These are phyloP conservation scores for Yamadazyma diospyri DNA, from an alignment of 1,139 yeast species.

Conservation along the genomic window DNA sequence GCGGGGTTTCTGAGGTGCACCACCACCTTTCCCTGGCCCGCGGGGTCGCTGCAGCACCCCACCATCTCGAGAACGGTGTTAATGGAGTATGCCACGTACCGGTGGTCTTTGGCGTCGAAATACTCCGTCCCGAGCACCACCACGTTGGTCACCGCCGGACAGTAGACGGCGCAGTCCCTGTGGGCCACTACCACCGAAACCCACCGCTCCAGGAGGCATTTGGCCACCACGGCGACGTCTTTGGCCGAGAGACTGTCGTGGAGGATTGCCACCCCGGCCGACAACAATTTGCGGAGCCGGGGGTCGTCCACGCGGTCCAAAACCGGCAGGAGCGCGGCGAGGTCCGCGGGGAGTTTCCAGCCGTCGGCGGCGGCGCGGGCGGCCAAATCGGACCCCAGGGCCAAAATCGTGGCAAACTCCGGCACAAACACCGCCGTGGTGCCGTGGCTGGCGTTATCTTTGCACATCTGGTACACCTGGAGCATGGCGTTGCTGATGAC, in stretches of 20 bases:
- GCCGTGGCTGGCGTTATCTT: slow-evolving; percentile 20
- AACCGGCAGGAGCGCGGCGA: slow-evolving; percentile 37
- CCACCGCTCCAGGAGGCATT: slow-evolving; percentile 46
- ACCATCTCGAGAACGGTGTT: slow-evolving; percentile 70
- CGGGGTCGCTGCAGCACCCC: slow-evolving; percentile 48
- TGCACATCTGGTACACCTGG: slow-evolving; percentile 40
- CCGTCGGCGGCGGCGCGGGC: slow-evolving; percentile 31
- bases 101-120: slow-evolving; percentile 71
- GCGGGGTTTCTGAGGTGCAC: slow-evolving; percentile 57
- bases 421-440: slow-evolving; percentile 54
- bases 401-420: slow-evolving; percentile 52
- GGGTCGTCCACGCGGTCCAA: slow-evolving; percentile 46
- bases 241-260: slow-evolving; percentile 55
- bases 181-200: slow-evolving; percentile 57
- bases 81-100: slow-evolving; percentile 66
- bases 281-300: slow-evolving; percentile 40
- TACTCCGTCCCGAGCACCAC: slow-evolving; percentile 68
- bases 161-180: slow-evolving; percentile 48
- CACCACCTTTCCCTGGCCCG: slow-evolving; percentile 34
- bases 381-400: slow-evolving; percentile 45
- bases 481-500: slow-evolving; percentile 9
- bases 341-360: slow-evolving; percentile 21
- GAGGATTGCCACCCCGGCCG: slow-evolving; percentile 66
- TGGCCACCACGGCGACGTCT: slow-evolving; percentile 55
- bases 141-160: slow-evolving; percentile 54